A percentile compares a stretch with the other conserved stretches of the same genome.
Evolutionary conservation across 257 asterid genomes (phyloP).

Genomic region (Solanum neorickii): DNA sequence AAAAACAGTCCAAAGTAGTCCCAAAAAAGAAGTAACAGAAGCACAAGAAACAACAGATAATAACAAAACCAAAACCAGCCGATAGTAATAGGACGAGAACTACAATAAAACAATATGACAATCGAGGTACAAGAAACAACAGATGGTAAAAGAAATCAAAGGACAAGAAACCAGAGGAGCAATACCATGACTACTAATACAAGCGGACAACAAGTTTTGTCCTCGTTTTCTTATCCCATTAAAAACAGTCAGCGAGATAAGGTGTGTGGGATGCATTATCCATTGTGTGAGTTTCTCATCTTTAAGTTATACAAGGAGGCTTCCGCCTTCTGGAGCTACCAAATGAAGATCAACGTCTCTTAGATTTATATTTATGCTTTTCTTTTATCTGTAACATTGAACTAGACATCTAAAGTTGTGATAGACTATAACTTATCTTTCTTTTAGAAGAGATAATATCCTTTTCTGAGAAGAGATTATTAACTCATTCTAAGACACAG

Average conservation of each 20-base stretch:
- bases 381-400: neutral
- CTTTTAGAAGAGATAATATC: too few relatives aligned
- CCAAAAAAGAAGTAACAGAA: neutral
- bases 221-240: neutral
- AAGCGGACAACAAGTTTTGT: neutral
- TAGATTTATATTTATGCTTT: neutral
- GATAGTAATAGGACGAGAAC: neutral
- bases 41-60: neutral
- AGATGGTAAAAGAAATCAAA: neutral
- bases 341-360: neutral
- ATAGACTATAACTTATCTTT: neutral
- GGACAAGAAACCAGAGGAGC: neutral
- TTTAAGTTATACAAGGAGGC: neutral
- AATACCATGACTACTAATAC: neutral
- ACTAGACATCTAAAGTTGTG: neutral
- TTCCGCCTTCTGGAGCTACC: neutral
- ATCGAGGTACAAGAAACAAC: neutral
- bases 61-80: neutral
- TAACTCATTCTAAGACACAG: neutral
- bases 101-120: neutral
- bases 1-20: neutral
- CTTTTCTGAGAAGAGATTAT: too few relatives aligned
- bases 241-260: neutral
- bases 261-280: neutral
- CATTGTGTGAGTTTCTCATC: neutral